Evolutionary conservation across 176 grass and related monocot genomes (phyloP).

Genomic region (Miscanthus lutarioriparius): DNA sequence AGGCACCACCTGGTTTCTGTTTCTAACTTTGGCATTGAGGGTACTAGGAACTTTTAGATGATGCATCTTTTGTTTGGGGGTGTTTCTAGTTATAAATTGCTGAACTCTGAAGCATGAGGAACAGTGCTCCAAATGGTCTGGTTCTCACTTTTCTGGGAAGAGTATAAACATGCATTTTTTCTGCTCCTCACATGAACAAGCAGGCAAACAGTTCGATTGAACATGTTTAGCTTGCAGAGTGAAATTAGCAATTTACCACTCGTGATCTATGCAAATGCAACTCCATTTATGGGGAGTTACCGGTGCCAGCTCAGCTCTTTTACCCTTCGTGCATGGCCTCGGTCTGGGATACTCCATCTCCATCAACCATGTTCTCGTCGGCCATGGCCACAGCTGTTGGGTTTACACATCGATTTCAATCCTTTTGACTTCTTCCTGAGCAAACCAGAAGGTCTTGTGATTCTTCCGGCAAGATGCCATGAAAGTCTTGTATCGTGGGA

Average conservation of each 20-base stretch:
- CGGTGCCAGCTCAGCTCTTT: too few species aligned
- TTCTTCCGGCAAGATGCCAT: neutral
- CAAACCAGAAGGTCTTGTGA: neutral
- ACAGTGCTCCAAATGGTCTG: neutral
- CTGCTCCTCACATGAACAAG: neutral
- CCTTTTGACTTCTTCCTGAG: too few species aligned
- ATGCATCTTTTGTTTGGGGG: neutral
- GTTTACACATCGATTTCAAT: too few species aligned
- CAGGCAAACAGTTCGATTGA: neutral
- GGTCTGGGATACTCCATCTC: too few species aligned
- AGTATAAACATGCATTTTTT: too few species aligned
- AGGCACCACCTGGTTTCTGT: slow-evolving; percentile 37
- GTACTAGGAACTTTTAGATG: neutral
- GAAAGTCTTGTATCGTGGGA: too few species aligned
- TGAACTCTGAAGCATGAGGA: neutral
- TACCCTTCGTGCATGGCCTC: too few species aligned
- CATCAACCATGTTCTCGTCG: too few species aligned
- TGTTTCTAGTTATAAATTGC: neutral
- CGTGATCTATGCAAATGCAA: neutral
- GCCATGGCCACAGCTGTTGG: too few species aligned
- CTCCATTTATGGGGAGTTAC: neutral
- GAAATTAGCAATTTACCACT: neutral
- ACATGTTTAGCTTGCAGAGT: neutral
- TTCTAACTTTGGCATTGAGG: slow-evolving; percentile 47
- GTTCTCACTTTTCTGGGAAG: too few species aligned